These are phyloP conservation scores for Backusella morwellensis DNA, from an alignment of 192 early-diverging fungal species.

Conservation along the genomic window DNA sequence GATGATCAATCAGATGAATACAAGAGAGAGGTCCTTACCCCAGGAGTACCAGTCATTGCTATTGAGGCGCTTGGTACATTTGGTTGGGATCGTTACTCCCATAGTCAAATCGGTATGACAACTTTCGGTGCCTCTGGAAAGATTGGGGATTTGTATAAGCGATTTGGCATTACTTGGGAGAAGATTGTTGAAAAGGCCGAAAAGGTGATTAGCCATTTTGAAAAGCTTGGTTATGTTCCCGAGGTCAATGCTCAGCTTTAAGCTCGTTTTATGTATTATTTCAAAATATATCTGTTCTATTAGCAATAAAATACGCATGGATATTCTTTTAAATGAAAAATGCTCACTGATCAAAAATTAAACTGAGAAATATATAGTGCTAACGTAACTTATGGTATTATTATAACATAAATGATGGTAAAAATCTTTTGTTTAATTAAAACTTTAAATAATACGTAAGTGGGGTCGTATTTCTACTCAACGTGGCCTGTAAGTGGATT, in stretches of 20 bases:
- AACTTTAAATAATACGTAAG: not conserved
- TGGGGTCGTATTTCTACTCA: not conserved
- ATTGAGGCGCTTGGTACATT: conserved; percentile 86
- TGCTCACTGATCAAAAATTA: not conserved
- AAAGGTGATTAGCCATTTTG: conserved; percentile 75
- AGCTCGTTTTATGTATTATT: not conserved
- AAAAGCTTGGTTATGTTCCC: conserved; percentile 48
- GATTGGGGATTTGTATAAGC: conserved; percentile 73
- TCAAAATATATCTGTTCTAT: not conserved
- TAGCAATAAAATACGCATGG: not conserved
- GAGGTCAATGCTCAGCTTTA: conserved; percentile 24
- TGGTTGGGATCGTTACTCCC: conserved; percentile 91
- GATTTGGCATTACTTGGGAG: conserved; percentile 78
- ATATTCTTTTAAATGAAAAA: not conserved
- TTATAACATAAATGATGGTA: not conserved
- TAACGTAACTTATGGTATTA: not conserved
- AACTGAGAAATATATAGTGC: not conserved
- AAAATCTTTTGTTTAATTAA: not conserved
- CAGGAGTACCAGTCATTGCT: conserved; percentile 76
- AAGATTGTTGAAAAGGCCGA: conserved; percentile 68
- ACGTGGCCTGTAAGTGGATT: not conserved
- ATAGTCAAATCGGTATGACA: conserved; percentile 87
- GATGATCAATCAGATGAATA: conserved; percentile 82
- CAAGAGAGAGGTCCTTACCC: conserved; percentile 74
- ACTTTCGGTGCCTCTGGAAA: conserved; percentile 88